Conservation (phyloP, 2,329 filamentous ascomycete species). For the Pyrenophora graminea region DNA sequence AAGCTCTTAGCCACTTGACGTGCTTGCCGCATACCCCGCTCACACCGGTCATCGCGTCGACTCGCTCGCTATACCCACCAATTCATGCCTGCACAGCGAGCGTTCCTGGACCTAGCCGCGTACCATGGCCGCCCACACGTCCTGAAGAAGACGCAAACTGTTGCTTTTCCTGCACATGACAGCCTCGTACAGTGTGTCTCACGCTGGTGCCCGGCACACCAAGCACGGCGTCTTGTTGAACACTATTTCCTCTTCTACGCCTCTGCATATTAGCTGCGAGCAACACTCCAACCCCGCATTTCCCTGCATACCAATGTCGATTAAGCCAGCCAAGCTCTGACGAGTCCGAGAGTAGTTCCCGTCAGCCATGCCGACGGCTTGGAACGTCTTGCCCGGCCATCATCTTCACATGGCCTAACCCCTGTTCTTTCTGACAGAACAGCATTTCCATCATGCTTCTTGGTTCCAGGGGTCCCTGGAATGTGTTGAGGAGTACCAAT, state of each 20-base stretch:
- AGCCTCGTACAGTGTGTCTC: conserved; percentile 22
- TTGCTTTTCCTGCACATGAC: conserved; percentile 12
- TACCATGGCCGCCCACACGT: conserved; percentile 20
- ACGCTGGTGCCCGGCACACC: conserved; percentile 24
- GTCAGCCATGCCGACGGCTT: conserved; percentile 29
- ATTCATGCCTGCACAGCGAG: conserved; percentile 16
- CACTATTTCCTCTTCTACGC: conserved; percentile 13
- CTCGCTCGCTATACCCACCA: conserved; percentile 3
- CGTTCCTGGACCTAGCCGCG: conserved; percentile 35
- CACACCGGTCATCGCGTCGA: conserved; percentile 13
- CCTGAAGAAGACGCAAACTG: conserved; percentile 7
- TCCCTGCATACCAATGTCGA: conserved; percentile 34
- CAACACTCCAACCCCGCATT: conserved; percentile 44
- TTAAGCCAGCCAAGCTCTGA: conserved; percentile 34
- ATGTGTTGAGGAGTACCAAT: not conserved
- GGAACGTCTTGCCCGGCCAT: conserved; percentile 19
- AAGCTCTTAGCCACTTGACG: conserved; percentile 27
- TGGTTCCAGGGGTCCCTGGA: not conserved
- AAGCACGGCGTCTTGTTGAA: conserved; percentile 29
- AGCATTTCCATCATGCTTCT: not conserved
- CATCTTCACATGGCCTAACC: conserved; percentile 4
- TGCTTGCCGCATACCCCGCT: conserved; percentile 15
- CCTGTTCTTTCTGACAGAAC: conserved; percentile 1
- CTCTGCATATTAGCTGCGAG: conserved; percentile 24
- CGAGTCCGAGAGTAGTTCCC: conserved; percentile 32